Evolutionary conservation across 164 flowering plant species (phyloP), one percentile per base, ranked within the genome.

Genomic region (Aristolochia fimbriata): DNA sequence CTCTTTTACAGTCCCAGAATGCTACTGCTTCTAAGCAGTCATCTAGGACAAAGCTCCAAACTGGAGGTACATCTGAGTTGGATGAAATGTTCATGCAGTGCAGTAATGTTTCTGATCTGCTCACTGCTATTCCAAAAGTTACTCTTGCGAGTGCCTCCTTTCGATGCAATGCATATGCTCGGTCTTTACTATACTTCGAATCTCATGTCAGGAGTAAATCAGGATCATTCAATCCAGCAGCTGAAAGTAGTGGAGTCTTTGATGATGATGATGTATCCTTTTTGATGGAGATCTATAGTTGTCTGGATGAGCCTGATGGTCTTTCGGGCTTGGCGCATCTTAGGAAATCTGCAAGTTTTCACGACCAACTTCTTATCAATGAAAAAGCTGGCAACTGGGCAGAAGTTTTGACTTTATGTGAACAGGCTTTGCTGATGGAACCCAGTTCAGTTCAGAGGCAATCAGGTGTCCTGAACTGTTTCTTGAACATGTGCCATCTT

Each of bases 381-480:
- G 87, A 88, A 63, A 88, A 88, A 67, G 81, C 87, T 17, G 99
- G 99, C 63, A 90, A 94, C 68, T 94, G 99, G 99, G 93, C 91
- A 45, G 99, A 94, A 70, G 99, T 83, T 53, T 71, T 90, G 59
- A 90, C 87, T 64, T 84, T 80, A 53, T 90, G 93, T 70, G 99
- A 94, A 77, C 97, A 90, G 74, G 91, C 97, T 57, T 71, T 94
- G 74, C 95, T 83, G 72, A 86, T 83, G 92, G 99, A 94, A 54
- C 91, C 95, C 9, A 73, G 64, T 49, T 88, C 99, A 30, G 89
- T 86, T 57, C 97, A 86, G 69, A 80, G 96, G 76, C 99, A 94
- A 65, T 90, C 97, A 9, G 97, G 87, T 78, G 92, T 87, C 16
- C 93, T 94, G 17, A 91, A 91, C 65, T 94, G 97, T 72, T 78